These are phyloP conservation scores for Pythium plurisporium DNA, from an alignment of 352 stramenopile species.

Conservation along the genomic window DNA sequence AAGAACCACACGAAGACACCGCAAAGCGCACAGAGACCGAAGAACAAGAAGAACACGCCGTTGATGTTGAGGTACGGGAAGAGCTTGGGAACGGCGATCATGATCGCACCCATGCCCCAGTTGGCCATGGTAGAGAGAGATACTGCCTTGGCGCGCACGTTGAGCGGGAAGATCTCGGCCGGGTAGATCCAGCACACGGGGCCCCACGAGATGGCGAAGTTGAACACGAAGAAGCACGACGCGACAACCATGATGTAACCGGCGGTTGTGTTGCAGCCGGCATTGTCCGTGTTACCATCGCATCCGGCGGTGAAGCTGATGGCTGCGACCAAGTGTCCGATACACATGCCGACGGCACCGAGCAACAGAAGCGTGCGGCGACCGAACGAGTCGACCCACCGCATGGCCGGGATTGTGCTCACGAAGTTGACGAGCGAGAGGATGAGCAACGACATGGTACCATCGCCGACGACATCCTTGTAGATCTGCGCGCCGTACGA, in stretches of 20 bases:
- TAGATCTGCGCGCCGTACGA: conserved; percentile 19
- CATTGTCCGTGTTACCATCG: conserved; percentile 18
- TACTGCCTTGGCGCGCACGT: conserved; percentile 36
- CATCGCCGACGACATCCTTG: conserved; percentile 4
- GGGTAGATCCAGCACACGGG: conserved; percentile 13
- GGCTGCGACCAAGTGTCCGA: conserved; percentile 23
- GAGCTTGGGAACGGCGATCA: conserved; percentile 23
- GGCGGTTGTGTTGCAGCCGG: conserved; percentile 16
- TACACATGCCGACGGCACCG: conserved; percentile 24
- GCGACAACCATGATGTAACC: conserved; percentile 23
- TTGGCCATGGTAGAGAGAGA: conserved; percentile 25
- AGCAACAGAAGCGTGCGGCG: conserved; percentile 23
- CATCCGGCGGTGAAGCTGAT: conserved; percentile 25
- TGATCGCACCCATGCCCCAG: conserved; percentile 29
- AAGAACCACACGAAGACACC: conserved; percentile 30
- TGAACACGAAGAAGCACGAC: conserved; percentile 11
- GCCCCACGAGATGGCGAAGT: conserved; percentile 11
- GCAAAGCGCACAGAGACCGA: conserved; percentile 24
- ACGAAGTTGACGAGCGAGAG: conserved; percentile 21
- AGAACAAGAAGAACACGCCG: conserved; percentile 25
- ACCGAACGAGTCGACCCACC: conserved; percentile 24
- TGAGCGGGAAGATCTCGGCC: conserved; percentile 37
- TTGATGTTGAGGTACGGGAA: conserved; percentile 13
- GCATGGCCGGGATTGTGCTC: conserved; percentile 24
- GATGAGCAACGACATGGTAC: conserved; percentile 10